These are phyloP conservation scores for Aspergillus sp. DNA, from an alignment of 2,329 filamentous ascomycete species.

Conservation along the genomic window DNA sequence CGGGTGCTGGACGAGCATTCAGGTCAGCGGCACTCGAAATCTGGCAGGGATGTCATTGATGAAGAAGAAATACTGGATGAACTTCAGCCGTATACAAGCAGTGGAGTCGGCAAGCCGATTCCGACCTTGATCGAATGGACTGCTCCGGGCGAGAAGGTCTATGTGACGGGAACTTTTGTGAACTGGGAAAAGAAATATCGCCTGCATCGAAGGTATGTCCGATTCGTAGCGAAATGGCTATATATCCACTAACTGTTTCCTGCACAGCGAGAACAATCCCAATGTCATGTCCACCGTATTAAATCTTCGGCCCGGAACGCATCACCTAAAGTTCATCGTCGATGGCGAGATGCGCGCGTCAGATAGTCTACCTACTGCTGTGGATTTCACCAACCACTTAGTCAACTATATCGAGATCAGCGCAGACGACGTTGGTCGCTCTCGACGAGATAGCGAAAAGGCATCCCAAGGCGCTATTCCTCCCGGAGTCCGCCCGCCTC, in stretches of 20 bases:
- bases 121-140: constrained; percentile 85
- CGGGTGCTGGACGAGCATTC: constrained; percentile 48
- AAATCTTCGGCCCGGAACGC: constrained; percentile 84
- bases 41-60: constrained; percentile 55
- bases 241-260: constrained; percentile 9
- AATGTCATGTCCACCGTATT: constrained; percentile 73
- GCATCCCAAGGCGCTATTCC: constrained; percentile 33
- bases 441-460: constrained; percentile 35
- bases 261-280: constrained; percentile 40
- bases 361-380: constrained; percentile 82
- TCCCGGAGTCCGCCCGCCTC: constrained; percentile 42
- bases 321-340: constrained; percentile 94
- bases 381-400: constrained; percentile 95
- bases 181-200: constrained; percentile 95
- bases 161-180: constrained; percentile 95
- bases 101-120: constrained; percentile 73
- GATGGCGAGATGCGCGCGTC: constrained; percentile 92
- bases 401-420: constrained; percentile 98
- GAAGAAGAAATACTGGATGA: constrained; percentile 79
- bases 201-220: constrained; percentile 76
- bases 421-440: constrained; percentile 61
- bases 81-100: constrained; percentile 60
- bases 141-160: constrained; percentile 79
- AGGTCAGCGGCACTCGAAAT: constrained; percentile 55
- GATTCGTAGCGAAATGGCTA: constrained; percentile 4